Evolutionary conservation across 441 rosid species (phyloP), one percentile per base, ranked within the genome.

Genomic region (Biscutella laevigata): DNA sequence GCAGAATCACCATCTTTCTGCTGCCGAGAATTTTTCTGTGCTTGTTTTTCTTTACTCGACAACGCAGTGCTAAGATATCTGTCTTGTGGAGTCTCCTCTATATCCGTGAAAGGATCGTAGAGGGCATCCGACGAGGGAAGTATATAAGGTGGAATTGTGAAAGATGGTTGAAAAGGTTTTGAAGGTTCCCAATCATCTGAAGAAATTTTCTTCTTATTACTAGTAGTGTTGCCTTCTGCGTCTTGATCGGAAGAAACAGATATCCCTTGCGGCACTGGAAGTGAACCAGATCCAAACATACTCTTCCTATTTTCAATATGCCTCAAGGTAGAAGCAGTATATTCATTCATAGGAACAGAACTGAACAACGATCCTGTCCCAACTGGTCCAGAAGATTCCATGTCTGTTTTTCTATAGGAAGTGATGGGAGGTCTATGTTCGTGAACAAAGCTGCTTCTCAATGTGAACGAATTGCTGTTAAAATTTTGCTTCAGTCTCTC

Each of bases 121-220:
- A 75, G 76, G 57, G 74, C 68, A 57, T 64, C 74, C 4, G 72
- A 63, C 30, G 91, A 77, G 16, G 84, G 71, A 62, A 62, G 62
- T 51, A 41, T 67, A n/a, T 68, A 59, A 35, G 76, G 69, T 55
- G 77, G 67, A 42, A 83, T 65, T 35, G 71, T 46, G 61, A 83
- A 82, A 25, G 94, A 85, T 5, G 96, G 81, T 45, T 42, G 76
- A 69, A 92, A 92, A 36, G 96, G 94, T 30, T 78, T 70, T 27
- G 96, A 92, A 35, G 88, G 88, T 55, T 82, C 94, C 98, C 98
- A 92, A 64, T 82, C 81, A 70, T 75, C 67, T 40, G 82, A 74
- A 46, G 77, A 69, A 66, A 70, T 40, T 47, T 71, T 73, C 62
- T 58, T 62, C 60, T 61, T 72, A 52, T 64, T 40, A 34, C 79